Conservation (phyloP, 768 basidiomycete genomes). For the Leccinum ochraceum region DNA sequence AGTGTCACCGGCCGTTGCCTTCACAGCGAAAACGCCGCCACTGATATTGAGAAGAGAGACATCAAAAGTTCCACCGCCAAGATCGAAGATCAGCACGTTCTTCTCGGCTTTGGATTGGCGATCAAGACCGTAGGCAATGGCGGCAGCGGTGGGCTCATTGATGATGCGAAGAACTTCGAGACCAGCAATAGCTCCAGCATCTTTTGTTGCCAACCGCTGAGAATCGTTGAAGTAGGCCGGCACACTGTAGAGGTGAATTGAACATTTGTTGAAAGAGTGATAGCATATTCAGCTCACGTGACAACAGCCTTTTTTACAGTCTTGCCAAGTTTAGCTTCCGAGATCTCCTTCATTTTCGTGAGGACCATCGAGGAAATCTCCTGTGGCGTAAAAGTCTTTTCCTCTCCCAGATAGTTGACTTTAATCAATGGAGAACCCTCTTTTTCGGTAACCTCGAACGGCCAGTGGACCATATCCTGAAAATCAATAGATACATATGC, state of each 20-base stretch:
- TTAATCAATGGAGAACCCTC: constrained; percentile 97
- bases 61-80: constrained; percentile 99
- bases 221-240: constrained; percentile 99
- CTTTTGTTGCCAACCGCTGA: constrained; percentile 98
- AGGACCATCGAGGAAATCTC: constrained; percentile 99
- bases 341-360: constrained; percentile 99
- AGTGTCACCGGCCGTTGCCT: constrained; percentile 99
- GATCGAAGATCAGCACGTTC: constrained; percentile 99
- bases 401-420: constrained; percentile 93
- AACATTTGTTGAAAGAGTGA: constrained; percentile 2
- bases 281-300: constrained; percentile 62
- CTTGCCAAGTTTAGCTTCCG: constrained; percentile 98
- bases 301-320: constrained; percentile 98
- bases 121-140: constrained; percentile 98
- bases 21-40: constrained; percentile 98
- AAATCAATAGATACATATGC: constrained; percentile 8
- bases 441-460: constrained; percentile 94
- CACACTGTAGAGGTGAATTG: constrained; percentile 49
- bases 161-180: constrained; percentile 99
- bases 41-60: constrained; percentile 97
- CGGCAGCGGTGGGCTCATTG: constrained; percentile 99
- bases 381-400: constrained; percentile 95
- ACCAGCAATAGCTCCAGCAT: constrained; percentile 96
- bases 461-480: constrained; percentile 96
- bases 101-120: constrained; percentile 93